Evolutionary conservation across 2,329 filamentous ascomycete genomes (phyloP).

Genomic region (Karstenula rhodostoma): DNA sequence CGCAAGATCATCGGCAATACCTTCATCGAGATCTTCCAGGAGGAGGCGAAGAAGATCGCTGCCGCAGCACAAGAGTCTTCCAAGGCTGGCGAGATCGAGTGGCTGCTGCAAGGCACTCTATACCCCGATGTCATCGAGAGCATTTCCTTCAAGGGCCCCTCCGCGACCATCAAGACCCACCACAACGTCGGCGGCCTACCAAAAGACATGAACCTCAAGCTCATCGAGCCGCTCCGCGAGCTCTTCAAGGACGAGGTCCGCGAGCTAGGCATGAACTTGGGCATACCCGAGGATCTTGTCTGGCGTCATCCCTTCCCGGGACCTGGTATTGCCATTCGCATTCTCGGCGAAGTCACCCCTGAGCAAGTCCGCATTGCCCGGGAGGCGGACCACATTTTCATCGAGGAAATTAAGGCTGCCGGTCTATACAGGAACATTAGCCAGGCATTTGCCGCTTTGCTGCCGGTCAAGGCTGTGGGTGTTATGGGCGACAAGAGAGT

Average conservation of each 20-base stretch:
- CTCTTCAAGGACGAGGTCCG: constrained; percentile 88
- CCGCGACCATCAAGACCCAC: constrained; percentile 76
- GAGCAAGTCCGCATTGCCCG: constrained; percentile 81
- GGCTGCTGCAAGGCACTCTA: constrained; percentile 86
- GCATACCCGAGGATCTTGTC: constrained; percentile 77
- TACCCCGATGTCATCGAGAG: constrained; percentile 78
- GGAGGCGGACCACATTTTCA: constrained; percentile 81
- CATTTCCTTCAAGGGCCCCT: constrained; percentile 77
- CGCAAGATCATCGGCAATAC: constrained; percentile 87
- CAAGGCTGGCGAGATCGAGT: constrained; percentile 79
- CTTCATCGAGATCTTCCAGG: constrained; percentile 85
- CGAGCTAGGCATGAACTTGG: constrained; percentile 71
- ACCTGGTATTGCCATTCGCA: constrained; percentile 77
- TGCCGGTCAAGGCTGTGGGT: constrained; percentile 71
- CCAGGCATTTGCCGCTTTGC: constrained; percentile 74
- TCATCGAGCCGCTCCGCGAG: constrained; percentile 80
- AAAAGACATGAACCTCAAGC: constrained; percentile 68
- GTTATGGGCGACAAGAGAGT: constrained; percentile 76
- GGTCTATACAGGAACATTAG: constrained; percentile 76
- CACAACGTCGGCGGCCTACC: constrained; percentile 77
- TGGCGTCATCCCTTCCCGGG: constrained; percentile 82
- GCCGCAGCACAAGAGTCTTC: constrained; percentile 71
- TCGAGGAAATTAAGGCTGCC: constrained; percentile 74
- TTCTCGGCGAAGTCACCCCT: constrained; percentile 83
- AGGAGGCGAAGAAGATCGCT: constrained; percentile 78